Base-by-base conservation (phyloP, 345 rosid species). In the Melastoma malabathricum region DNA sequence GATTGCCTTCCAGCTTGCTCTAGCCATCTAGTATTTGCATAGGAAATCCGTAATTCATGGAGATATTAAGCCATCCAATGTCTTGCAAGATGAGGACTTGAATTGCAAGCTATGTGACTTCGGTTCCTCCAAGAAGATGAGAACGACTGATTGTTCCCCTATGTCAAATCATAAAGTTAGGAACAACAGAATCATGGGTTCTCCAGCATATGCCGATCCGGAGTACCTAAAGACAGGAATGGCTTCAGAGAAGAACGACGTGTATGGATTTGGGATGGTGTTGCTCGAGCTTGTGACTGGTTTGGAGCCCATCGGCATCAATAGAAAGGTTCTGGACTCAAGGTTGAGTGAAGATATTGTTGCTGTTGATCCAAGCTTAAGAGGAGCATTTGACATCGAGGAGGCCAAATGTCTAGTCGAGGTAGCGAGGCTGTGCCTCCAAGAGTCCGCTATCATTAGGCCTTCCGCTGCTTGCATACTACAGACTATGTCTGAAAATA, bases 71-170 rank as follows among this genome's bases (percentile, higher is more conserved):
- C 64, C 95, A 22, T 80, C 97, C 0, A 89, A 89, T 25, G 65
- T 89, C 17, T 65, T 89, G 3, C 75, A 84, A 18, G 97, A 89
- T 51, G 72, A 69, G 43, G 18, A 59, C 18, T 66, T 74, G 19
- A 77, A 80, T 59, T 63, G 80, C 73, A 82, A 82, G 72, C 87
- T 89, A 8, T 89, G 97, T 45, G 97, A 89, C 59, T 85, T 89
- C 3, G 93, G 95, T 19, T 85, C 71, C 4, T 74, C 82, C 1
- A 89, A 75, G 31, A 3, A 6, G 31, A 6, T 3, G 31, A 27
- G 6, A 27, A 75, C 80, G 67, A 92, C 92, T 1, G 84, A 84
- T 47, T 85, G 93, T 0, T 80, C 89, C 1, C 18, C 27, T 2
- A 25, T 15, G 8, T 43, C 48, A 18, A 25, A 45, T 2, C 18